A percentile compares a stretch with the other conserved stretches of the same genome.
These are phyloP conservation scores for Perilla frutescens DNA, from an alignment of 257 asterid species.

Conservation along the genomic window DNA sequence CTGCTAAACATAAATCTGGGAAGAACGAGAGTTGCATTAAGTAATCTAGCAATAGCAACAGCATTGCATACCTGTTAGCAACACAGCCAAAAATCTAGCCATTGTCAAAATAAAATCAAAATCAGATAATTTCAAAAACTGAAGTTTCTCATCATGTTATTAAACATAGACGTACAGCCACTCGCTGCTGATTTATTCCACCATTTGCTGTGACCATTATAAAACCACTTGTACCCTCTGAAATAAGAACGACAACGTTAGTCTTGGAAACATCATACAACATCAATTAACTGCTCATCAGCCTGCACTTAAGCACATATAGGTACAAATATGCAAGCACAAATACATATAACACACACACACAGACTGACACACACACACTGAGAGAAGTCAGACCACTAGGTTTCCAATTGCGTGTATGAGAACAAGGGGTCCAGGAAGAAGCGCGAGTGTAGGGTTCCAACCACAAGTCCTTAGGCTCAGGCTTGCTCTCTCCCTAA, in stretches of 20 bases:
- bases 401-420: constrained; percentile 67
- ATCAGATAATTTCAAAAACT: constrained; percentile 3
- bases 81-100: constrained; percentile 14
- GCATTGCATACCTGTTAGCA: constrained; percentile 92
- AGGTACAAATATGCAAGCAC: constrained; percentile 12
- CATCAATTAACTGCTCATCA: background rate
- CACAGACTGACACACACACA: constrained; percentile 4
- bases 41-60: constrained; percentile 95
- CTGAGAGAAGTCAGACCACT: constrained; percentile 59
- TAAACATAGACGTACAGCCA: constrained; percentile 75
- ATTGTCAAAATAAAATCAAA: constrained; percentile 17
- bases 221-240: constrained; percentile 84
- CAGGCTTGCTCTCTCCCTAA: constrained; percentile 82
- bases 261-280: constrained; percentile 9
- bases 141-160: constrained; percentile 28
- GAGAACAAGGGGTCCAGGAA: constrained; percentile 92
- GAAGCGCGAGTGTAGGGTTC: constrained; percentile 84
- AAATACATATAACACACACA: constrained; percentile 10
- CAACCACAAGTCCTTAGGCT: constrained; percentile 91
- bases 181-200: constrained; percentile 99
- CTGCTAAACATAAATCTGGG: constrained; percentile 93
- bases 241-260: constrained; percentile 34
- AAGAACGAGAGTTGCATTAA: constrained; percentile 95
- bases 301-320: constrained; percentile 28
- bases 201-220: constrained; percentile 96